phyloP scores from a whole-genome alignment of 1,284 basidiomycete genomes.

The Apiotrichum gracile region DNA sequence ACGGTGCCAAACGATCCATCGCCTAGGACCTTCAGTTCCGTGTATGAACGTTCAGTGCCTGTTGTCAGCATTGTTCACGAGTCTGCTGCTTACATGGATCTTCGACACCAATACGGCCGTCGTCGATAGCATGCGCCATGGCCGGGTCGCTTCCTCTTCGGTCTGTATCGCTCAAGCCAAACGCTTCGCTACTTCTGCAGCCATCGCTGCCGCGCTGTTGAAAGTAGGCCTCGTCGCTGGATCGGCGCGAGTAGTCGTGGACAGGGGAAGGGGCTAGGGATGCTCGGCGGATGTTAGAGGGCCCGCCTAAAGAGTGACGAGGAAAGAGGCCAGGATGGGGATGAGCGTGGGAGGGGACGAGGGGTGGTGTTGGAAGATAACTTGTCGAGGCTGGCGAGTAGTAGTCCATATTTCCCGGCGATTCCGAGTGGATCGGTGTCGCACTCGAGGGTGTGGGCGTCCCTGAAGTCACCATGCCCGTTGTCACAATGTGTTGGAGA shows the following conservation, averaged over 20 bases:
- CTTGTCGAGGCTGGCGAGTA: conserved; percentile 6
- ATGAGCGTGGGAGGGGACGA: neutral
- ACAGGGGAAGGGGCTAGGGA: neutral
- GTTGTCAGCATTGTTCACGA: neutral
- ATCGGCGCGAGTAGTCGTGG: neutral
- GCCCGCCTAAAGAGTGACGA: neutral
- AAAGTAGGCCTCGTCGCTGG: neutral
- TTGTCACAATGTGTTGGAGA: neutral
- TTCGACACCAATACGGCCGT: conserved; percentile 38
- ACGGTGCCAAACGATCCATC: conserved; percentile 98
- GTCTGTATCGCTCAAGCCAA: neutral
- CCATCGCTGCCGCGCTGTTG: neutral
- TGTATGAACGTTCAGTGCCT: conserved; percentile 47
- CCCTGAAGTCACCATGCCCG: neutral
- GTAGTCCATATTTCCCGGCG: neutral
- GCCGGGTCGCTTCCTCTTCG: neutral
- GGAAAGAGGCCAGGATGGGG: neutral
- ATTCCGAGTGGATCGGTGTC: neutral
- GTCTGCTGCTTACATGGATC: conserved; percentile 34
- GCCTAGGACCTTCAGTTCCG: conserved; percentile 75
- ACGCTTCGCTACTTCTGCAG: neutral
- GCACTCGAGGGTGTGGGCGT: neutral
- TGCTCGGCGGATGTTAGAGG: neutral
- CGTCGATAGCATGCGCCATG: conserved; percentile 9
- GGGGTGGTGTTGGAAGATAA: conserved; percentile 2